Percentiles rank a stretch among this genome's conserved stretches.
These are phyloP conservation scores for Neurospora sublineolata DNA, from an alignment of 495 filamentous ascomycete species.

Conservation along the genomic window DNA sequence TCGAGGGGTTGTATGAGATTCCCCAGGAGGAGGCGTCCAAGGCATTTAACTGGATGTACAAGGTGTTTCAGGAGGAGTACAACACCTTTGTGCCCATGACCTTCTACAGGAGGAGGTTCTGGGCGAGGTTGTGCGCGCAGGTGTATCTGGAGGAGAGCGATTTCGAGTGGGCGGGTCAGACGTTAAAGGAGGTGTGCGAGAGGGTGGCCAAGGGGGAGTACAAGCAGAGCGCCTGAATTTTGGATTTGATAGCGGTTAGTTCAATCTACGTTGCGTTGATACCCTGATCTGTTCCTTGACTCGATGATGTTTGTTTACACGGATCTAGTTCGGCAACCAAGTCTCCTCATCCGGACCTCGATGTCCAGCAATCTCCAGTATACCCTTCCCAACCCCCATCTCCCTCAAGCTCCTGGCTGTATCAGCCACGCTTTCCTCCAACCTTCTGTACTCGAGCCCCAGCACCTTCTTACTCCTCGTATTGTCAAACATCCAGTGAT, in stretches of 20 bases:
- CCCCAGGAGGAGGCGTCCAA: conserved; percentile 19
- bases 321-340: not conserved
- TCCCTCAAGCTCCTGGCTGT: conserved; percentile 15
- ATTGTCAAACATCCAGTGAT: conserved; percentile 30
- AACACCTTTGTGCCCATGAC: conserved; percentile 60
- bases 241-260: not conserved
- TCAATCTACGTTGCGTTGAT: not conserved
- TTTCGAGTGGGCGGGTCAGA: conserved; percentile 57
- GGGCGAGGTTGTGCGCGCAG: conserved; percentile 67
- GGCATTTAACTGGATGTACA: conserved; percentile 47
- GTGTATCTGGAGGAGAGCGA: conserved; percentile 66
- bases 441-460: conserved; percentile 26
- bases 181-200: conserved; percentile 50
- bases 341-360: not conserved
- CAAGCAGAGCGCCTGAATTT: conserved; percentile 2
- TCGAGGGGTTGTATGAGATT: conserved; percentile 22
- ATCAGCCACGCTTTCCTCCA: conserved; percentile 29
- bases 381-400: not conserved
- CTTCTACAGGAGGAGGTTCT: conserved; percentile 47
- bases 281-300: not conserved
- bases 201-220: conserved; percentile 47
- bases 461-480: conserved; percentile 21
- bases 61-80: conserved; percentile 43
- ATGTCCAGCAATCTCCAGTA: not conserved
- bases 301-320: not conserved